phyloP scores from a whole-genome alignment of 202 grass and related monocot species.

The Bolboschoenoplectus hybrid region DNA sequence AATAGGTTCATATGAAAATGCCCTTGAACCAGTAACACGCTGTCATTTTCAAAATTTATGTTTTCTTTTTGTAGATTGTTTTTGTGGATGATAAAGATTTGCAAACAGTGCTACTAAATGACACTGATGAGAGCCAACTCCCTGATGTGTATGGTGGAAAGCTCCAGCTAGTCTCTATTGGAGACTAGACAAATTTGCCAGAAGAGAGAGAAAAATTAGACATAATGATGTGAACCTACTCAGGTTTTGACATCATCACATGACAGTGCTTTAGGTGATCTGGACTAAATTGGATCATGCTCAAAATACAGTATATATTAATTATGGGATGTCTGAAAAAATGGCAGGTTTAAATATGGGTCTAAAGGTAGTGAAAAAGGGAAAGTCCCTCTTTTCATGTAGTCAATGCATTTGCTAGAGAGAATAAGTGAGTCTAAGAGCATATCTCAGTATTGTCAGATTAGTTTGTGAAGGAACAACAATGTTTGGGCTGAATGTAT shows the following conservation, averaged over 20 bases:
- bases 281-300: not conserved
- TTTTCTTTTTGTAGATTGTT: slow-evolving; percentile 54
- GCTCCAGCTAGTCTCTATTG: slow-evolving; percentile 40
- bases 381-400: not conserved
- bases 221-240: slow-evolving; percentile 10
- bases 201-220: not conserved
- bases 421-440: not conserved
- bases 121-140: slow-evolving; percentile 65
- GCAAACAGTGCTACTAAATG: slow-evolving; percentile 52
- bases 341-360: not conserved
- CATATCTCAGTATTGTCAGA: slow-evolving; percentile 3
- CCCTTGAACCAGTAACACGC: not conserved
- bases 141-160: slow-evolving; percentile 63
- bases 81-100: slow-evolving; percentile 72
- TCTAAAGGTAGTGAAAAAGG: not conserved
- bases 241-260: not conserved
- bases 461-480: slow-evolving; percentile 19
- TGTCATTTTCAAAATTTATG: slow-evolving; percentile 16
- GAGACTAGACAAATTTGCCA: not conserved
- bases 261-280: not conserved
- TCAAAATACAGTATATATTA: not conserved
- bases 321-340: not conserved
- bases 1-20: not conserved
- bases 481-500: not conserved
- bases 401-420: slow-evolving; percentile 18